Evolutionary conservation across 139 green algal genomes (phyloP), one percentile per base, ranked within the genome.

Genomic region (Eudorina sp.): DNA sequence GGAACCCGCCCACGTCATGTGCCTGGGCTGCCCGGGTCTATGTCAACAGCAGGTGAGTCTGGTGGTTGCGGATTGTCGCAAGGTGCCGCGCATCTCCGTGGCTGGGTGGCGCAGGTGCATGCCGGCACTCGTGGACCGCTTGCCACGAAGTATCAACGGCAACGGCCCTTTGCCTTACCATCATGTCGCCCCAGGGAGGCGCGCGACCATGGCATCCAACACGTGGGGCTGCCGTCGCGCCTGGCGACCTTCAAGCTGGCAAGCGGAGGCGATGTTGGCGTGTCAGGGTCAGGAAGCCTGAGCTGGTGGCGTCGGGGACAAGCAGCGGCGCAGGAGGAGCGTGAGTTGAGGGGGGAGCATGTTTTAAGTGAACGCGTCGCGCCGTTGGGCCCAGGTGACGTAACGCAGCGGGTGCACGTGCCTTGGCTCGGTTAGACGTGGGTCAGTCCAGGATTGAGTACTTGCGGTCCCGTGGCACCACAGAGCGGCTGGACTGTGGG

Each of bases 1-100:
- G 97, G 97, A 97, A 99, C 89, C 92, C 95, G 1, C 97, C 97
- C 9, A 98, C 96, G 27, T 99, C 97, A 0, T 99, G 97, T 80
- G 97, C 97, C 11, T 99, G 96, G 98, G 97, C 97, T 6, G 95
- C 94, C 0, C 86, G 94, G 14, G 97, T 99, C 34, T 98, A 96
- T 64, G 96, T 98, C n/a, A 97, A 94, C 90, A 96, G 96, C 93
- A 95, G 84, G 92, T 94, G 85, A 89, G 83, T 21, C 45, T n/a
- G 31, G 38, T 46, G 74, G 19, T 29, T 43, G n/a, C n/a, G 43
- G 38, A 74, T 25, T 74, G 9, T 74, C 66, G 66, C 7, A 74
- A 43, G 14, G 58, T 36, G 23, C 58, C n/a, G n/a, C n/a, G n/a
- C n/a, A n/a, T n/a, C n/a, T n/a, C n/a, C n/a, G n/a, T n/a, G n/a